Evolutionary conservation across 768 basidiomycete species (phyloP).

Genomic region (Tremella yokohamensis): DNA sequence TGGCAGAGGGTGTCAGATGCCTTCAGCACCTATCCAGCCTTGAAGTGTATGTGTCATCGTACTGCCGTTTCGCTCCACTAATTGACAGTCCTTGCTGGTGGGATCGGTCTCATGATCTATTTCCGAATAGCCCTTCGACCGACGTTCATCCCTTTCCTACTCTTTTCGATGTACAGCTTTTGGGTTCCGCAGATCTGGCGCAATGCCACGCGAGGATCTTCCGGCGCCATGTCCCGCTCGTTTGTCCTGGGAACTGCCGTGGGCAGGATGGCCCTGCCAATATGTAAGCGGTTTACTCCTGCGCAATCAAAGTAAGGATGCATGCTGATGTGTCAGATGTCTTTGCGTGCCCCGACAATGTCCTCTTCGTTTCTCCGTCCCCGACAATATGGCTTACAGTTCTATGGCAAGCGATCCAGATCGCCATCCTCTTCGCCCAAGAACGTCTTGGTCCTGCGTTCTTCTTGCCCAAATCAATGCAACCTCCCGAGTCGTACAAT

Average conservation of each 20-base stretch:
- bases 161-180: conserved; percentile 69
- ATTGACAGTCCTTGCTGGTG: conserved; percentile 59
- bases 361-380: conserved; percentile 73
- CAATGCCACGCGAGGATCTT: conserved; percentile 66
- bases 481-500: conserved; percentile 64
- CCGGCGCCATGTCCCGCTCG: conserved; percentile 64
- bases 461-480: conserved; percentile 53
- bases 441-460: conserved; percentile 73
- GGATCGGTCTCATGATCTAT: conserved; percentile 66
- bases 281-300: conserved; percentile 60
- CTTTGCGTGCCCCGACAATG: conserved; percentile 76
- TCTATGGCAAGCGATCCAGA: conserved; percentile 63
- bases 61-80: neutral
- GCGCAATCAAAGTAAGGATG: neutral
- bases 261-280: conserved; percentile 65
- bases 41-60: too few relatives aligned
- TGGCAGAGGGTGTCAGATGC: neutral
- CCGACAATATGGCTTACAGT: conserved; percentile 67
- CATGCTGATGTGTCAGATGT: conserved; percentile 64
- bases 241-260: conserved; percentile 75
- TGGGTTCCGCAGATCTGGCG: conserved; percentile 84
- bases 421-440: conserved; percentile 64
- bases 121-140: conserved; percentile 66
- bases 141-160: conserved; percentile 62
- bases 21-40: neutral